Conservation (phyloP, 164 flowering plant species). For the Chimonanthus praecox region DNA sequence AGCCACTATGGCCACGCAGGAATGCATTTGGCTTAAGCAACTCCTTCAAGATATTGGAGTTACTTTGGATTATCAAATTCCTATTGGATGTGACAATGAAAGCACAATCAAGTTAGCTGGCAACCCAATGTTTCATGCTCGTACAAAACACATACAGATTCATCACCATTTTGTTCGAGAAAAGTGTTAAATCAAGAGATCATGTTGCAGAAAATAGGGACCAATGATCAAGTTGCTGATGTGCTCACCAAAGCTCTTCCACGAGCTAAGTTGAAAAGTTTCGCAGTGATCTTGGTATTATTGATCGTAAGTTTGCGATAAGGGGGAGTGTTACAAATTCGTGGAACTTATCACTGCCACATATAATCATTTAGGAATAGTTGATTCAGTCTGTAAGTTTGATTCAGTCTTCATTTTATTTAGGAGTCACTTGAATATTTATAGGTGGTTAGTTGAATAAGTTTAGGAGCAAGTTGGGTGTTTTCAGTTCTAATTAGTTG, state of each 20-base stretch:
- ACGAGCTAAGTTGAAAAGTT: background rate
- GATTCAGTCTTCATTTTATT: too few species aligned
- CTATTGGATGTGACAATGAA: constrained; percentile 21
- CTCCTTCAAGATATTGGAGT: constrained; percentile 19
- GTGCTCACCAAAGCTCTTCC: background rate
- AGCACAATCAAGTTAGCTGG: constrained; percentile 11
- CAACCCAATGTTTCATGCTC: constrained; percentile 28
- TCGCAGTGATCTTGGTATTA: too few species aligned
- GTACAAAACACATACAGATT: background rate
- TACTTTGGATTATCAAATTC: constrained; percentile 3
- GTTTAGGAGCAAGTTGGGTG: too few species aligned
- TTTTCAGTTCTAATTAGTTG: too few species aligned
- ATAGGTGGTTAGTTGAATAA: too few species aligned
- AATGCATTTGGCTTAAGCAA: constrained; percentile 11
- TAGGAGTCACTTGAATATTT: too few species aligned
- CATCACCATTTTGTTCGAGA: background rate
- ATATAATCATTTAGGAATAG: too few species aligned
- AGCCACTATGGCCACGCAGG: constrained; percentile 11
- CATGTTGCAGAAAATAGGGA: background rate
- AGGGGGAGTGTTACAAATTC: too few species aligned
- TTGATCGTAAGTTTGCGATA: too few species aligned
- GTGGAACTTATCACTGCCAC: too few species aligned
- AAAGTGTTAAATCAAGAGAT: background rate
- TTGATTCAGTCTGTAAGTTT: too few species aligned
- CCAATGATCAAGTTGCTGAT: background rate